Percentiles rank a stretch among this genome's conserved stretches.
These are phyloP conservation scores for Arbutus unedo DNA, from an alignment of 148 eudicot genomes.

Conservation along the genomic window DNA sequence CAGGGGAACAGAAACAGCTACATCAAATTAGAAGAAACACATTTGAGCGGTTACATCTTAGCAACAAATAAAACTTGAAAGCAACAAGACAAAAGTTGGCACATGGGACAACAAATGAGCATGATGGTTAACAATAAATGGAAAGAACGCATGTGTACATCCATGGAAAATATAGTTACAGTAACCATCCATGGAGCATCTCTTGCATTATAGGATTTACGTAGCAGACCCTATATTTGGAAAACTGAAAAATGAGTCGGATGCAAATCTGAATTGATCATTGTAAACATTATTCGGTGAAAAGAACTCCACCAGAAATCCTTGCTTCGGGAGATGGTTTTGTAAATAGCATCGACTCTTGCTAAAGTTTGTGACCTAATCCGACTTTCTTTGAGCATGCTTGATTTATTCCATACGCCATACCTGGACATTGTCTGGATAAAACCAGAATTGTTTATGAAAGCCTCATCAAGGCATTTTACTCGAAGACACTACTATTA, in stretches of 20 bases:
- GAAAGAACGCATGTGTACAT: not conserved
- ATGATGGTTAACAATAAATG: not conserved
- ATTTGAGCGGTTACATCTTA: not conserved
- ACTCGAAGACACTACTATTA: not conserved
- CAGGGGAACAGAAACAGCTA: slow-evolving; percentile 23
- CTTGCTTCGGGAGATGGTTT: not conserved
- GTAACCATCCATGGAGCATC: not conserved
- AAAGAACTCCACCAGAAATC: slow-evolving; percentile 2
- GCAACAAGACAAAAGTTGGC: not conserved
- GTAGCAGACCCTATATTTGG: too few relatives aligned
- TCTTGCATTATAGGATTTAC: not conserved
- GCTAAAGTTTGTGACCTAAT: not conserved
- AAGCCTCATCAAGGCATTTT: not conserved
- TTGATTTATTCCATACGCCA: not conserved
- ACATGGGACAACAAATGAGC: not conserved
- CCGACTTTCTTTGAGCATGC: not conserved
- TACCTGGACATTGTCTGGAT: not conserved
- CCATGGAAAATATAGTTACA: not conserved
- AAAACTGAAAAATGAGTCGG: not conserved
- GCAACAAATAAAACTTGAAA: slow-evolving; percentile 5
- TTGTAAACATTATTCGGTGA: not conserved
- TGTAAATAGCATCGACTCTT: not conserved
- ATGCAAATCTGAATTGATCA: not conserved
- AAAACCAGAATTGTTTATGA: not conserved
- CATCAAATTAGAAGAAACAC: not conserved